A percentile compares a stretch with the other conserved stretches of the same genome.
phyloP scores from a whole-genome alignment of 805 yeast genomes.

The Priceomyces castillae region DNA sequence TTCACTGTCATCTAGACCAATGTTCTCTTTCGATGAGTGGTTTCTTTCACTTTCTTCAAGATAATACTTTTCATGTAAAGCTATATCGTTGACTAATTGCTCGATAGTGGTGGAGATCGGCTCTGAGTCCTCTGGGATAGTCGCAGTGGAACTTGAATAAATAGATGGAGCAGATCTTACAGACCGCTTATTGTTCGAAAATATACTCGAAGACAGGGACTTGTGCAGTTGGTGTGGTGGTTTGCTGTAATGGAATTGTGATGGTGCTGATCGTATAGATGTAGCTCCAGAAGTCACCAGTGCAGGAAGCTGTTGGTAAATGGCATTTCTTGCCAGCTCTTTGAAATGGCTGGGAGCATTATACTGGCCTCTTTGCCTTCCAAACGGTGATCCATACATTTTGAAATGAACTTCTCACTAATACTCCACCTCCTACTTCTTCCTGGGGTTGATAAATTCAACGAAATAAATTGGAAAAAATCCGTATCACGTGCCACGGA shows the following conservation, averaged over 20 bases:
- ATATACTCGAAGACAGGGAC: conserved; percentile 38
- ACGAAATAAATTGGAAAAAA: not conserved
- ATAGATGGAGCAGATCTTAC: conserved; percentile 44
- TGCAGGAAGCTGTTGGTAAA: conserved; percentile 40
- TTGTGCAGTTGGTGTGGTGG: conserved; percentile 22
- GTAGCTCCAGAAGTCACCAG: conserved; percentile 25
- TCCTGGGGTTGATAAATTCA: not conserved
- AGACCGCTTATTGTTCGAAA: conserved; percentile 34
- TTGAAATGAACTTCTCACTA: not conserved
- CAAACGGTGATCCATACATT: conserved; percentile 33
- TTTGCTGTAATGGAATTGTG: conserved; percentile 21
- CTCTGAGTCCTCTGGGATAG: conserved; percentile 45
- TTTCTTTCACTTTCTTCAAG: conserved; percentile 13
- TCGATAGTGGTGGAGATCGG: conserved; percentile 42
- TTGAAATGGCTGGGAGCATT: conserved; percentile 39
- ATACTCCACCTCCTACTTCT: not conserved
- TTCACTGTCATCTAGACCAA: conserved; percentile 19
- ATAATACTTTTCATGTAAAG: conserved; percentile 33
- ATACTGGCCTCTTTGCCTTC: conserved; percentile 22
- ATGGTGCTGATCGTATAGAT: conserved; percentile 42
- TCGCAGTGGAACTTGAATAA: conserved; percentile 40
- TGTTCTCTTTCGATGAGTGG: conserved; percentile 8
- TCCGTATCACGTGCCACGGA: not conserved
- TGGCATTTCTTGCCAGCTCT: conserved; percentile 43
- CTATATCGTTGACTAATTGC: conserved; percentile 42